A percentile compares a stretch with the other conserved stretches of the same genome.
Conservation (phyloP, 108 stramenopile species). For the Schizochytrium sp. region DNA sequence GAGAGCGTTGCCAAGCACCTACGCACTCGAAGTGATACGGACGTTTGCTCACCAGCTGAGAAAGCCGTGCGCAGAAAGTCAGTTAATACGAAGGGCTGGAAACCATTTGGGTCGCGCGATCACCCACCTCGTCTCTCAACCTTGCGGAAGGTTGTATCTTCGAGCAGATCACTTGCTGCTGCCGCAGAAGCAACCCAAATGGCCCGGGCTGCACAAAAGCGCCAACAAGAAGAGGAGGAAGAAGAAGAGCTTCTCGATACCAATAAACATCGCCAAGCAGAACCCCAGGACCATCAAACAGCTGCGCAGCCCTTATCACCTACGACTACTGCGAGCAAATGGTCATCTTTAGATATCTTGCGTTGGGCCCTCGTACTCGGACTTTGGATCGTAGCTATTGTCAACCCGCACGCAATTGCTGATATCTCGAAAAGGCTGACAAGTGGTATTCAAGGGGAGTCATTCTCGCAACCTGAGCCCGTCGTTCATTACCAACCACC, state of each 20-base stretch:
- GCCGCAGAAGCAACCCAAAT: conserved; percentile 19
- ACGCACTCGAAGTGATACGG: conserved; percentile 19
- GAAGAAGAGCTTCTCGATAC: not conserved
- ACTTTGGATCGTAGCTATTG: not conserved
- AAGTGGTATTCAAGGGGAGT: not conserved
- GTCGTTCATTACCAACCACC: not conserved
- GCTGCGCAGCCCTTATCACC: not conserved
- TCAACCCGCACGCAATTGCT: not conserved
- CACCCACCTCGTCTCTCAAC: conserved; percentile 18
- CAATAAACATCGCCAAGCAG: too few species aligned
- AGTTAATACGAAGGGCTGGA: not conserved
- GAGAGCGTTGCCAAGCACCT: conserved; percentile 36
- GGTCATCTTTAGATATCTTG: not conserved
- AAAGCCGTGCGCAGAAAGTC: not conserved
- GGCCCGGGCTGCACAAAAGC: not conserved
- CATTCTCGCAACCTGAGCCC: not conserved
- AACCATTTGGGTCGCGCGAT: not conserved
- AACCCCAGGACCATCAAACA: not conserved
- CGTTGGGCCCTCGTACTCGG: not conserved
- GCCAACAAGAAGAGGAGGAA: not conserved
- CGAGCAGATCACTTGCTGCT: conserved; percentile 4
- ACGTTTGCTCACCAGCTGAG: not conserved
- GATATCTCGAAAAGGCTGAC: not conserved
- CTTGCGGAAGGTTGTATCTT: conserved; percentile 4
- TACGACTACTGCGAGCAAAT: not conserved